Evolutionary conservation across 345 rosid genomes (phyloP), one percentile per base, ranked within the genome.

Genomic region (Rubroshorea leprosula): DNA sequence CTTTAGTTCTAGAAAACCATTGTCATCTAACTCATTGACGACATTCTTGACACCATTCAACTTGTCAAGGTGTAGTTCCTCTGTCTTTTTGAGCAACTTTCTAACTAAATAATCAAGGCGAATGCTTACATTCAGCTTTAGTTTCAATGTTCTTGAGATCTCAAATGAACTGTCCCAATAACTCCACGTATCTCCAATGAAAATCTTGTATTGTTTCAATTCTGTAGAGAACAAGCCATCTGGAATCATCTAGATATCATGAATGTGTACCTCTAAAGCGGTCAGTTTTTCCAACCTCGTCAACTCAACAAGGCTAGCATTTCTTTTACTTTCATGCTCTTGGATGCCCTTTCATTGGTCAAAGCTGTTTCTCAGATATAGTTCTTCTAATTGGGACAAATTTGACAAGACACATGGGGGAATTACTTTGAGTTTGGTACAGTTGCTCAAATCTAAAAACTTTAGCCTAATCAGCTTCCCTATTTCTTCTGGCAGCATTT

Each of bases 361-460:
- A 47, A 45, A 70, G 43, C 66, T 48, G 8, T 60, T 13, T 0
- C 17, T 14, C 62, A 70, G 39, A 23, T 39, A 57, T 2, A 76
- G 5, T 15, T 73, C 78, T 47, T 76, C 81, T 21, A 73, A 57
- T 4, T 13, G 35, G 2, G 57, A n/a, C 44, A 73, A 68, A 8
- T 18, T 45, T 45, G 54, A 44, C 0, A 77, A 11, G 12, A 73
- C 35, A 2, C 25, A 39, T 0, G 49, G 7, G 19, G 64, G 54
- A 25, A 73, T 61, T 2, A 24, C 52, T 63, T 50, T 4, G 0
- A 72, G 60, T 0, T 12, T 1, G 0, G 0, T 9, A 4, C 76
- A 70, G 4, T 1, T 0, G 0, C 8, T 60, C 63, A 73, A 58
- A 51, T 73, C 55, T 15, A 67, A 38, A 16, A 54, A 20, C 41